Base-by-base conservation (phyloP, 345 rosid genomes). In the Brassica rapa region DNA sequence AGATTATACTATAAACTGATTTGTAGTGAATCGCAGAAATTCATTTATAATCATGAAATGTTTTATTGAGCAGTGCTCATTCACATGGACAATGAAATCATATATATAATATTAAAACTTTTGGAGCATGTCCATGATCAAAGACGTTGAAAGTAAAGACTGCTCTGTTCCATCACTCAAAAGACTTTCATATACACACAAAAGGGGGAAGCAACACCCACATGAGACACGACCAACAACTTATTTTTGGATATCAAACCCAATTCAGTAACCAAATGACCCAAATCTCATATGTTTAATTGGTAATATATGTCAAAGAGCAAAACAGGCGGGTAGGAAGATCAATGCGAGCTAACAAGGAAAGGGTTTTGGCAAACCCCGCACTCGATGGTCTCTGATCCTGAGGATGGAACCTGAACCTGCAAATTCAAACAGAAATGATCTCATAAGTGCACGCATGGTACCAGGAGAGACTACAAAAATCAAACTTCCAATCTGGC, bases 401-500 rank as follows among this genome's bases (percentile, higher is more conserved):
- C 99, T 19, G 98, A 93, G 89, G 86, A 86, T 43, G 99, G 99
- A 80, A 96, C 96, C 84, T 96, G 99, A 66, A 96, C 97, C 99
- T 96, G 90, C 79, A 84, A 49, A 66, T 27, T 70, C 27, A 43
- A 51, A 29, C 57, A 68, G 9, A 21, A 19, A 39, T 46, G 8
- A 19, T 68, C 62, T 62, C 68, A 78, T 32, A 21, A 35, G 30
- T n/a, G n/a, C 24, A 64, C 41, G 30, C 24, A 35, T 35, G 35
- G 57, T 49, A 62, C 37, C 21, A 72, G 24, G 63, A 51, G 59
- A 66, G 41, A 6, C 51, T 49, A 21, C 27, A 62, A 7, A 37
- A 43, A 43, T 43, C 53, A 24, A 49, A 19, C 68, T 43, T 71
- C 25, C 19, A 62, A 23, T 32, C 62, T 21, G 46, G 14, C 49